Evolutionary conservation across 441 rosid genomes (phyloP).

Genomic region (Syzygium syzygioides): DNA sequence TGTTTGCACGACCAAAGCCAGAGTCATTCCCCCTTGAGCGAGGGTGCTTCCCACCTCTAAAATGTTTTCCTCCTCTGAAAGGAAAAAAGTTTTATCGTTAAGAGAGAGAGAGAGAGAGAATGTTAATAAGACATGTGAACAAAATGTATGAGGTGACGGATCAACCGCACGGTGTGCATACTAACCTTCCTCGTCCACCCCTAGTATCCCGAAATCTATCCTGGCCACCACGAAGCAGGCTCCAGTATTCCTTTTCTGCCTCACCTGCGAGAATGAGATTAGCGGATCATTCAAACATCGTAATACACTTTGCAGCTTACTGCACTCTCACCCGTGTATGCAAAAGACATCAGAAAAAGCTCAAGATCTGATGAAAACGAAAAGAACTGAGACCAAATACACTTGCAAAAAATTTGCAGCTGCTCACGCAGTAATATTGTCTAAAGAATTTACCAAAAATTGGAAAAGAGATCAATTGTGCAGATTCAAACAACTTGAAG

Average conservation of each 20-base stretch:
- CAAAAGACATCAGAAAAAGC: background rate
- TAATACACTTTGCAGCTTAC: background rate
- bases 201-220: background rate
- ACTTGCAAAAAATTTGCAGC: background rate
- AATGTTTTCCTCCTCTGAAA: conserved; percentile 5
- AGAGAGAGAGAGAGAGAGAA: background rate
- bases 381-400: background rate
- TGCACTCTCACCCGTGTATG: background rate
- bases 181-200: conserved; percentile 10
- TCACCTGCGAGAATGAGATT: conserved; percentile 5
- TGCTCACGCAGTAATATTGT: background rate
- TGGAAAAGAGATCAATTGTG: background rate
- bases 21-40: conserved; percentile 46
- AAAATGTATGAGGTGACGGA: background rate
- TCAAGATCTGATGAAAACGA: background rate
- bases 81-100: background rate
- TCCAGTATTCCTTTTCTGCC: conserved; percentile 14
- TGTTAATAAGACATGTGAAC: background rate
- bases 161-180: background rate
- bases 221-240: background rate
- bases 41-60: conserved; percentile 1
- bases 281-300: background rate
- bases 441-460: background rate
- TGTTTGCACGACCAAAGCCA: conserved; percentile 41
- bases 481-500: background rate